phyloP scores from a whole-genome alignment of 495 filamentous ascomycete species.

The Hypomontagnella submonticulosa region DNA sequence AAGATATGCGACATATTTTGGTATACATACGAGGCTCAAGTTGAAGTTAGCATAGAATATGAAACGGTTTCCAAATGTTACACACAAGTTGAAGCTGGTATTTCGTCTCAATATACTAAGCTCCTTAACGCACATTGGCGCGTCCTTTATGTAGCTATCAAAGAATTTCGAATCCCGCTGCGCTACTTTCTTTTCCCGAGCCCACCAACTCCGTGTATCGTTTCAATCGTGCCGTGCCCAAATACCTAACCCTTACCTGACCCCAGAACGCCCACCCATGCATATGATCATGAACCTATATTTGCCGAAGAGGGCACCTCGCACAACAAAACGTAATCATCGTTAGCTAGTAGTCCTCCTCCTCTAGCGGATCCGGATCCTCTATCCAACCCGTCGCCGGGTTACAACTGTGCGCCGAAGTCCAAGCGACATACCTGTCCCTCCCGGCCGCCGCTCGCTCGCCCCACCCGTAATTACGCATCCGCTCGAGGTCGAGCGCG shows the following conservation, averaged over 20 bases:
- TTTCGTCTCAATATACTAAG: neutral
- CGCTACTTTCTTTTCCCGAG: neutral
- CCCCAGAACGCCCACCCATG: constrained; percentile 28
- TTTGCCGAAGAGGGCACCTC: neutral
- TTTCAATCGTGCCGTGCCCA: neutral
- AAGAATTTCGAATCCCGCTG: neutral
- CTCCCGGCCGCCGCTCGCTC: constrained; percentile 3
- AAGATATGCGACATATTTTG: too few species aligned
- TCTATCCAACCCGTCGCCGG: constrained; percentile 31
- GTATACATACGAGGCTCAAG: too few species aligned
- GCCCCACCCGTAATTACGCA: constrained; percentile 34
- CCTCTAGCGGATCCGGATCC: constrained; percentile 40
- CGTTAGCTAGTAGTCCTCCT: constrained; percentile 32
- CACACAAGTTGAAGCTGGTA: neutral
- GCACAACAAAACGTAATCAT: neutral
- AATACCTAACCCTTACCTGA: neutral
- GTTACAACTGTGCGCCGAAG: constrained; percentile 24
- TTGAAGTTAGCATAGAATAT: too few species aligned
- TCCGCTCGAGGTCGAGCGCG: constrained; percentile 22
- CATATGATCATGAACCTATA: constrained; percentile 1
- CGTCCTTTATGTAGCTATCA: neutral
- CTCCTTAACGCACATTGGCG: neutral
- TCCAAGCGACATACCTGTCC: constrained; percentile 22
- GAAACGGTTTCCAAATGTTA: neutral
- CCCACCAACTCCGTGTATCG: constrained; percentile 5